phyloP scores from a whole-genome alignment of 1,139 yeast species.

The Suhomyces wounanorum region DNA sequence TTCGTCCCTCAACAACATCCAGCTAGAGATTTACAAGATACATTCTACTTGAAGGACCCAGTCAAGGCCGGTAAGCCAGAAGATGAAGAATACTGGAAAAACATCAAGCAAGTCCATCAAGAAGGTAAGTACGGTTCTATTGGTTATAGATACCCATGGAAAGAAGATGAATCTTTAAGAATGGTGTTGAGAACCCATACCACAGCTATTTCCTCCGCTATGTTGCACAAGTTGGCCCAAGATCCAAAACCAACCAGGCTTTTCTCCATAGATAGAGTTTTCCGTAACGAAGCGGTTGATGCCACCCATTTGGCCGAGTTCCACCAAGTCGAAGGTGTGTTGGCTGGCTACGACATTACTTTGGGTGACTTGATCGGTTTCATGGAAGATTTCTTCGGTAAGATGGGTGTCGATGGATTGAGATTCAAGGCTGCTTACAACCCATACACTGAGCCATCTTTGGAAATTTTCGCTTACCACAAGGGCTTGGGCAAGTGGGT shows the following conservation, averaged over 20 bases:
- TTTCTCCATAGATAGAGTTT: slow-evolving; percentile 96
- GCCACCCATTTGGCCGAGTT: slow-evolving; percentile 99
- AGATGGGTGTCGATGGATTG: slow-evolving; percentile 94
- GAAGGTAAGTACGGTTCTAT: slow-evolving; percentile 90
- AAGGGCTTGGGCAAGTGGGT: slow-evolving; percentile 96
- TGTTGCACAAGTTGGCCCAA: slow-evolving; percentile 83
- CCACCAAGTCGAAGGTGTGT: slow-evolving; percentile 99
- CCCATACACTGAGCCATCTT: slow-evolving; percentile 98
- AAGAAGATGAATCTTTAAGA: slow-evolving; percentile 81
- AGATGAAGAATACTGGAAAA: slow-evolving; percentile 75
- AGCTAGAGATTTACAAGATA: slow-evolving; percentile 97
- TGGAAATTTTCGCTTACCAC: slow-evolving; percentile 98
- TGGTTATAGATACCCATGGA: slow-evolving; percentile 99
- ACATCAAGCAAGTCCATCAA: slow-evolving; percentile 82
- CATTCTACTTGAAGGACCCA: slow-evolving; percentile 96
- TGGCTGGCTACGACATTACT: slow-evolving; percentile 94
- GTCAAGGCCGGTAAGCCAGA: slow-evolving; percentile 74
- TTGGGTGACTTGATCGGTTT: slow-evolving; percentile 96
- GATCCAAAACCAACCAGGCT: slow-evolving; percentile 91
- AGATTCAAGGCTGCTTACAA: slow-evolving; percentile 98
- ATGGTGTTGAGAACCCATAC: slow-evolving; percentile 97
- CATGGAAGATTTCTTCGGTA: slow-evolving; percentile 95
- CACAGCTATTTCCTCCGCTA: slow-evolving; percentile 87
- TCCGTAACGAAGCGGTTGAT: slow-evolving; percentile 99
- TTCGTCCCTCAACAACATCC: slow-evolving; percentile 99